Evolutionary conservation across 495 filamentous ascomycete genomes (phyloP).

Genomic region (Penicillium herquei): DNA sequence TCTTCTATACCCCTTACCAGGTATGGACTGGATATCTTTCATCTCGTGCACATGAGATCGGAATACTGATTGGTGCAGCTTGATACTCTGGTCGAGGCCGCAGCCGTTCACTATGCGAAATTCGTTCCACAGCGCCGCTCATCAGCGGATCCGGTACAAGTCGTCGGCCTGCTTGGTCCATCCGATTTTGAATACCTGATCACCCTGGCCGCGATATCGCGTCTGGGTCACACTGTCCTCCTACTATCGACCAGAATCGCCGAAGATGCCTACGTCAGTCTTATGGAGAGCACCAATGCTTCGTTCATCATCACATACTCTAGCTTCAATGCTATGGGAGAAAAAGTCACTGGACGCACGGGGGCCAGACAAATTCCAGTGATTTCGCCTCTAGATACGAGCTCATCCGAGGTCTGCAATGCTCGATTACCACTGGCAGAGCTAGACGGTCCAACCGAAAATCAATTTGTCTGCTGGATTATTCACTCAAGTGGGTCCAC

Average conservation of each 20-base stretch:
- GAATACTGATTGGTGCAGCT: conserved; percentile 17
- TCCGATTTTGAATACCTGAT: conserved; percentile 46
- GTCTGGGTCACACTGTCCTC: conserved; percentile 47
- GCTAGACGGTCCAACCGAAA: conserved; percentile 22
- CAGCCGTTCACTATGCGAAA: conserved; percentile 21
- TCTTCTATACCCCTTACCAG: conserved; percentile 34
- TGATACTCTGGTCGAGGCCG: conserved; percentile 30
- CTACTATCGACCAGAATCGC: conserved; percentile 47
- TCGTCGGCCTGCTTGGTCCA: conserved; percentile 42
- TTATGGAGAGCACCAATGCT: conserved; percentile 29
- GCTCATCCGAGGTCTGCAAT: conserved; percentile 2
- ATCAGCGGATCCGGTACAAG: conserved; percentile 31
- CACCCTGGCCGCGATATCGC: conserved; percentile 39
- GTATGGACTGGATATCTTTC: conserved; percentile 1
- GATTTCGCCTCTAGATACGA: conserved; percentile 10
- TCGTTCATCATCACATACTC: conserved; percentile 18
- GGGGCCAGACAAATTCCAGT: conserved; percentile 1
- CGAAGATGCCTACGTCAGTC: conserved; percentile 39
- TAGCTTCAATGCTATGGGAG: conserved; percentile 15
- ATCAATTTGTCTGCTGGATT: conserved; percentile 31
- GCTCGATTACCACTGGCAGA: conserved; percentile 9
- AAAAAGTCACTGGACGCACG: conserved; percentile 13
- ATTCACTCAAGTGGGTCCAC: conserved; percentile 47
- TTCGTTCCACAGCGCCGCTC: conserved; percentile 20
- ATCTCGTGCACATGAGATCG: too few relatives aligned